Evolutionary conservation across 805 yeast genomes (phyloP).

Genomic region (Pichia membranifaciens): DNA sequence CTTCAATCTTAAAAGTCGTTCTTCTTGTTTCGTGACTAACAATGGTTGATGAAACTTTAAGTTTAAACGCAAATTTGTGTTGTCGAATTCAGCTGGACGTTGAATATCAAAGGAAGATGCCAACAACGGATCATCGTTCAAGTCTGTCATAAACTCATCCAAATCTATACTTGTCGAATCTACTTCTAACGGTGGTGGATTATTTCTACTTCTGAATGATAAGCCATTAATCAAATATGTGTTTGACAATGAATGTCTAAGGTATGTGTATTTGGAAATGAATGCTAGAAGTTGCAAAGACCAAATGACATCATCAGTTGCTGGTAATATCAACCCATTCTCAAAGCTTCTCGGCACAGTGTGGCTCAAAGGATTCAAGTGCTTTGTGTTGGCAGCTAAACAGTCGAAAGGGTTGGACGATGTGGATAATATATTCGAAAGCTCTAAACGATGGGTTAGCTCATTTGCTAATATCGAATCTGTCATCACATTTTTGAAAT

Average conservation of each 20-base stretch:
- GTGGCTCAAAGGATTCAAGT: constrained; percentile 3
- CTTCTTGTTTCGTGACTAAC: not conserved
- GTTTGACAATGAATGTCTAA: constrained; percentile 67
- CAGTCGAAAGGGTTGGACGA: constrained; percentile 15
- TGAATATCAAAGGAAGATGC: constrained; percentile 2
- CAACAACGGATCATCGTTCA: constrained; percentile 14
- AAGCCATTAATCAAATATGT: constrained; percentile 71
- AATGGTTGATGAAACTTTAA: not conserved
- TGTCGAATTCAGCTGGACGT: constrained; percentile 2
- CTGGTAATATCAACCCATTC: constrained; percentile 76
- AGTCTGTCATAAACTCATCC: constrained; percentile 24
- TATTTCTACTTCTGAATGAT: constrained; percentile 40
- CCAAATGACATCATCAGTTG: constrained; percentile 93
- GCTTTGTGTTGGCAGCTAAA: constrained; percentile 5
- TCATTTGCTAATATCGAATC: constrained; percentile 25
- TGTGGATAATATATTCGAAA: constrained; percentile 27
- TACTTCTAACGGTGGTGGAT: constrained; percentile 30
- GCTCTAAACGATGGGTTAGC: constrained; percentile 23
- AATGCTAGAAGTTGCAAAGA: constrained; percentile 87
- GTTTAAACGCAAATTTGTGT: not conserved
- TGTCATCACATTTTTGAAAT: constrained; percentile 22
- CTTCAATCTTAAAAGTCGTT: constrained; percentile 2
- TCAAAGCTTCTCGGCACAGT: constrained; percentile 47
- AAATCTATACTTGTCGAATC: constrained; percentile 23
- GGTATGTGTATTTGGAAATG: constrained; percentile 81